phyloP scores from a whole-genome alignment of 2,329 filamentous ascomycete genomes.

The Diaporthe sp. region DNA sequence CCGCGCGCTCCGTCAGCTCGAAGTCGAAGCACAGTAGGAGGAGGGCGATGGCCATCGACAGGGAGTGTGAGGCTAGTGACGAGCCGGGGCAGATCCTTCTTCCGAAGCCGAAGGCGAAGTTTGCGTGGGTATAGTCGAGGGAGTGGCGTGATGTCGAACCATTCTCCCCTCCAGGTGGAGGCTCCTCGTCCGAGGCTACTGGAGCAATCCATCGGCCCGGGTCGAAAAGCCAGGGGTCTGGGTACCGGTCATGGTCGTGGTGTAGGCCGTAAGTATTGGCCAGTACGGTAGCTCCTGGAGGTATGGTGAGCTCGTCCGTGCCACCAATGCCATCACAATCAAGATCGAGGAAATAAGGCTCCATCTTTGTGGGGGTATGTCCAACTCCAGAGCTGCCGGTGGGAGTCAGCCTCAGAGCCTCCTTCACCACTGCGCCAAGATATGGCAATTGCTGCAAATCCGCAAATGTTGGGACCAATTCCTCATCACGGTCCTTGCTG shows the following conservation, averaged over 20 bases:
- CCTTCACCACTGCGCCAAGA: conserved; percentile 33
- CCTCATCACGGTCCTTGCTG: neutral
- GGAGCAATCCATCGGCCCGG: conserved; percentile 33
- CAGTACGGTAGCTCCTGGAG: conserved; percentile 31
- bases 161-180: neutral
- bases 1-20: conserved; percentile 12
- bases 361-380: conserved; percentile 20
- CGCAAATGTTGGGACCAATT: conserved; percentile 18
- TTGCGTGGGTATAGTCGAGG: conserved; percentile 35
- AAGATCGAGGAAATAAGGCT: neutral
- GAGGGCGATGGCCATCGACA: conserved; percentile 35
- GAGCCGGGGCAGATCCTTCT: conserved; percentile 36
- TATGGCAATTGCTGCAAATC: conserved; percentile 35
- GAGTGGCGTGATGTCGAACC: neutral
- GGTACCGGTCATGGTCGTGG: conserved; percentile 25
- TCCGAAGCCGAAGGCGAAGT: conserved; percentile 38
- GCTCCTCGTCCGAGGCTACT: neutral
- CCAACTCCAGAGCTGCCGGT: conserved; percentile 38
- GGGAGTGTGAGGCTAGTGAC: conserved; percentile 30
- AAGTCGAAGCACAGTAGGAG: conserved; percentile 38
- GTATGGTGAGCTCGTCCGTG: neutral
- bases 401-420: conserved; percentile 37
- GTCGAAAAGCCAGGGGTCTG: conserved; percentile 36
- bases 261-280: conserved; percentile 38
- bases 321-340: neutral